Conservation (phyloP, 2,329 filamentous ascomycete genomes). For the Beauveria brongniartii region DNA sequence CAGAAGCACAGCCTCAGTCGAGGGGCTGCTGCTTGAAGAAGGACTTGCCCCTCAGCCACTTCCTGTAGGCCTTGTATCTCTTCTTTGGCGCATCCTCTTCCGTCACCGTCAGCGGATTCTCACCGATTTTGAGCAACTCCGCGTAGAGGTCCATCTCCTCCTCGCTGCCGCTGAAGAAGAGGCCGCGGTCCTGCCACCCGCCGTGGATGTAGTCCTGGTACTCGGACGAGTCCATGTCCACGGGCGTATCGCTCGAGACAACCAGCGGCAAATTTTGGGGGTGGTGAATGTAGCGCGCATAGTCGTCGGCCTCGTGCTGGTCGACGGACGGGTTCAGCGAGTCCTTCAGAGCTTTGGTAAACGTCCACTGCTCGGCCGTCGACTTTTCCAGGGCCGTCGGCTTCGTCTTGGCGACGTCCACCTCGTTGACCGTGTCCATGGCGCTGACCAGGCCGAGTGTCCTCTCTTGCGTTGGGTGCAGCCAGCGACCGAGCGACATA, state of each 20-base stretch:
- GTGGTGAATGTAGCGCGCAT: conserved; percentile 80
- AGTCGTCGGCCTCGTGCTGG: conserved; percentile 71
- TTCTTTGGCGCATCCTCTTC: conserved; percentile 86
- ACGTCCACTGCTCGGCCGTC: conserved; percentile 78
- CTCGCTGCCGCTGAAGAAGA: conserved; percentile 43
- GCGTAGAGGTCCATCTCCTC: conserved; percentile 52
- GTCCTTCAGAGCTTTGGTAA: conserved; percentile 76
- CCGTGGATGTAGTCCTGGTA: conserved; percentile 75
- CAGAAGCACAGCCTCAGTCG: conserved; percentile 30
- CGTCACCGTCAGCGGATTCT: conserved; percentile 80
- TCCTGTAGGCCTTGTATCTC: conserved; percentile 90
- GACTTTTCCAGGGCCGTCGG: conserved; percentile 63
- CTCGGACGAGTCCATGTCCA: conserved; percentile 52
- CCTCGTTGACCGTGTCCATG: conserved; percentile 14
- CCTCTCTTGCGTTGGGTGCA: conserved; percentile 41
- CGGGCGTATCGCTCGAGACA: conserved; percentile 57
- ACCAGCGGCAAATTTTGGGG: conserved; percentile 83
- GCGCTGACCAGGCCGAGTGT: conserved; percentile 12
- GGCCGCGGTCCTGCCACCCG: conserved; percentile 51
- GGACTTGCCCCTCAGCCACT: conserved; percentile 92
- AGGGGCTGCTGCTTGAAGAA: conserved; percentile 84
- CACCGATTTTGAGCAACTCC: conserved; percentile 67
- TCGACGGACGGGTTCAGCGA: conserved; percentile 80
- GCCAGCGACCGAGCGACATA: conserved; percentile 53
- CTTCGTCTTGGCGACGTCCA: conserved; percentile 35